Conservation (phyloP, 2,329 filamentous ascomycete genomes). For the Juglanconis sp. region DNA sequence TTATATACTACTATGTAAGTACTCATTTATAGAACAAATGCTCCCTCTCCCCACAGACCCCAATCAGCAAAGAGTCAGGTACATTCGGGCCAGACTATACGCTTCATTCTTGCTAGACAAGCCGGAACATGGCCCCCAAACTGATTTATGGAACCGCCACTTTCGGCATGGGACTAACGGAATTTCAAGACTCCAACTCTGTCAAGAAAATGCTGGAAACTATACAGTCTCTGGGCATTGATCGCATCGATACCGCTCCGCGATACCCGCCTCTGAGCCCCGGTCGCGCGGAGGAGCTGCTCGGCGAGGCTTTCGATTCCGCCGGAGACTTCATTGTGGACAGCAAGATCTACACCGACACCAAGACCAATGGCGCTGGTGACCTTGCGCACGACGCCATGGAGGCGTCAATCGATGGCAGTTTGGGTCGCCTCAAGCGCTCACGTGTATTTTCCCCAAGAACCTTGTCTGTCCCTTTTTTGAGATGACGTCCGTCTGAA, state of each 20-base stretch:
- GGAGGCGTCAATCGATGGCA: conserved; percentile 24
- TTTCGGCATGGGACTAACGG: conserved; percentile 26
- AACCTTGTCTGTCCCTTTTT: no score
- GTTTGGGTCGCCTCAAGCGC: conserved; percentile 22
- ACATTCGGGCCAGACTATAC: no score
- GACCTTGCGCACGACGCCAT: conserved; percentile 25
- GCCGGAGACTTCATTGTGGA: conserved; percentile 28
- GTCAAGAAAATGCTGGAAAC: conserved; percentile 20
- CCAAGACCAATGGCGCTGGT: conserved; percentile 25
- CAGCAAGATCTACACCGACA: conserved; percentile 31
- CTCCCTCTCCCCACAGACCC: no score
- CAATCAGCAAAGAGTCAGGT: no score
- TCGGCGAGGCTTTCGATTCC: conserved; percentile 26
- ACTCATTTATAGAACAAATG: no score
- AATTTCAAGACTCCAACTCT: conserved; percentile 22
- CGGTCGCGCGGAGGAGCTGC: conserved; percentile 28
- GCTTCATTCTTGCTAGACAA: no score
- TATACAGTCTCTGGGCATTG: conserved; percentile 6
- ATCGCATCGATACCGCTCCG: conserved; percentile 22
- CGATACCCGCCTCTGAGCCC: conserved; percentile 30
- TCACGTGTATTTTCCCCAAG: no score
- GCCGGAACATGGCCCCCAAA: conserved; percentile 22
- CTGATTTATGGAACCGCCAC: conserved; percentile 27
- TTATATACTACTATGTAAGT: no score
- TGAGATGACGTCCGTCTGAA: conserved; percentile 15